Base-by-base conservation (phyloP, 768 basidiomycete species). In the Mrakia blollopis region DNA sequence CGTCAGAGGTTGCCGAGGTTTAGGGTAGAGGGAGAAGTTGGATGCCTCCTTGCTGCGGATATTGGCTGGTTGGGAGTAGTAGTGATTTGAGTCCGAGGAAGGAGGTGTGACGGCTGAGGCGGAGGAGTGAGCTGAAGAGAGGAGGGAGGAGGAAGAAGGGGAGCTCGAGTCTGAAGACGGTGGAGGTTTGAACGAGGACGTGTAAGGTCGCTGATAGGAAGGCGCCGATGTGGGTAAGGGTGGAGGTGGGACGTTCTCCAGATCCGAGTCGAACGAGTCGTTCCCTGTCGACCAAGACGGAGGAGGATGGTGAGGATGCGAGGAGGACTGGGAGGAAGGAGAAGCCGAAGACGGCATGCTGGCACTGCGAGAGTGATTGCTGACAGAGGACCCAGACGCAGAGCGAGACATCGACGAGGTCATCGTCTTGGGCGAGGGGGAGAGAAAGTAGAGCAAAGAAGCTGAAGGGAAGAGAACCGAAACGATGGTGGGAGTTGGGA, bases 101-200 rank as follows among this genome's bases (percentile, higher is more conserved):
- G 71, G 71, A 3, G 71, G 71, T 1, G 71, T 72, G 32, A 60
- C 50, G 10, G 71, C 71, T 30, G 54, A 72, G 30, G 71, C 60
- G 35, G 71, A 72, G 28, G 54, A 72, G 52, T 47, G 44, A 28
- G 69, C 50, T 21, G 69, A 47, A 25, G 52, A 54, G 16, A 57
- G 52, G 37, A 25, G 37, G 35, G 37, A 68, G 23, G 65, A 39
- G 39, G 37, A 9, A 25, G 39, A 39, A 30, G 35, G 30, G 39
- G 35, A 39, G 23, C 25, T 2, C 25, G 65, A 11, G 35, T n/a
- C 35, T 18, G 47, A 47, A 7, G 44, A 21, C 4, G 47, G 16
- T 2, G 47, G 5, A 4, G 47, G 47, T 21, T 50, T 50, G 47
- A 14, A 50, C 2, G 18, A 50, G 13, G 47, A 50, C 14, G 47